Conservation (phyloP, 805 yeast genomes). For the Starmerella gropengiesseri region DNA sequence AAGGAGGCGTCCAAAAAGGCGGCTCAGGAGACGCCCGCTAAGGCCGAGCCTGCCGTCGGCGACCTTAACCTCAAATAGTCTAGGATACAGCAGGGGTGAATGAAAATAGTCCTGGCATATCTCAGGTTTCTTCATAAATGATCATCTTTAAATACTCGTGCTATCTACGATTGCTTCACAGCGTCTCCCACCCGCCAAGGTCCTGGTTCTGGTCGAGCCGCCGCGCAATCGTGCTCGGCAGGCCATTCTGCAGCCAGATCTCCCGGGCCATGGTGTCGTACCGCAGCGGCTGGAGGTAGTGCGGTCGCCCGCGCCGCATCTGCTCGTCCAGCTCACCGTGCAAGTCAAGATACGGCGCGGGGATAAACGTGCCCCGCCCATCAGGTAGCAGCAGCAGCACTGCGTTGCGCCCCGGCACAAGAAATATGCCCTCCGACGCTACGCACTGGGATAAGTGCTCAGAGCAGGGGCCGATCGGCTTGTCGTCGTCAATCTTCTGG, state of each 20-base stretch:
- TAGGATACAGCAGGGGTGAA: background rate
- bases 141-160: background rate
- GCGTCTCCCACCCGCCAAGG: conserved; percentile 92
- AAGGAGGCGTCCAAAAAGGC: conserved; percentile 10
- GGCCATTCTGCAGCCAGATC: conserved; percentile 69
- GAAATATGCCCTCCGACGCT: conserved; percentile 57
- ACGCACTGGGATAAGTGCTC: conserved; percentile 51
- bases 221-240: conserved; percentile 67
- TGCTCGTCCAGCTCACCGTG: conserved; percentile 82
- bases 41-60: conserved; percentile 22
- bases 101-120: no score
- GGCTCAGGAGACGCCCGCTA: conserved; percentile 14
- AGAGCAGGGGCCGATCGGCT: conserved; percentile 63
- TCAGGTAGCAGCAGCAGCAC: conserved; percentile 49
- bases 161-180: conserved; percentile 30
- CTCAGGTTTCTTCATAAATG: no score
- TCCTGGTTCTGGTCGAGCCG: conserved; percentile 69
- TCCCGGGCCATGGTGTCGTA: conserved; percentile 56
- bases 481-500: conserved; percentile 39
- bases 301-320: conserved; percentile 55
- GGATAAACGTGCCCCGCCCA: conserved; percentile 72
- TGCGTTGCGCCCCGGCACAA: conserved; percentile 59
- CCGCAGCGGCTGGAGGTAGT: conserved; percentile 48
- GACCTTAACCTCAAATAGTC: conserved; percentile 9
- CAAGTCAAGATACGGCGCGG: conserved; percentile 72